phyloP scores from a whole-genome alignment of 2,329 filamentous ascomycete species.

The Aspergillus transmontanensis region DNA sequence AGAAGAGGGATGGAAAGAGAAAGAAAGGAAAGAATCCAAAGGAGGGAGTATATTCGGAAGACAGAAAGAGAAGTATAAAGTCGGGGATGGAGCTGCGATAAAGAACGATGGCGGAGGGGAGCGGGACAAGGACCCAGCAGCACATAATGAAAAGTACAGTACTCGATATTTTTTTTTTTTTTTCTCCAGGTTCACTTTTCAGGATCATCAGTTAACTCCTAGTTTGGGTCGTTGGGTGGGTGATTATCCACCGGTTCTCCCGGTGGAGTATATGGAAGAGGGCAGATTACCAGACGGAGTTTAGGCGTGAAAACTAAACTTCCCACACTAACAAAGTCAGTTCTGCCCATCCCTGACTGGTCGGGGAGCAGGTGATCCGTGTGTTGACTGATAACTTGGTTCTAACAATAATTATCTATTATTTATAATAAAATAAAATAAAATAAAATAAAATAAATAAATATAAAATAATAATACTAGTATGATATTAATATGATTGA shows the following conservation, averaged over 20 bases:
- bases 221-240: neutral
- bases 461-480: neutral
- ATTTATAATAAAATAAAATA: neutral
- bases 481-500: neutral
- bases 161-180: no score
- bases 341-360: constrained; percentile 2
- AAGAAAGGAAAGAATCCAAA: constrained; percentile 9
- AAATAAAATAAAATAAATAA: neutral
- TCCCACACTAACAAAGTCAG: constrained; percentile 1
- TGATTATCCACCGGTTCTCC: constrained; percentile 10
- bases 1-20: constrained; percentile 3
- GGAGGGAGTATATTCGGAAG: constrained; percentile 12
- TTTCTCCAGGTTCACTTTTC: constrained; percentile 5
- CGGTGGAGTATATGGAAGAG: constrained; percentile 1
- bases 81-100: constrained; percentile 1
- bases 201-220: neutral
- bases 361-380: constrained; percentile 6
- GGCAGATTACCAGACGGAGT: neutral
- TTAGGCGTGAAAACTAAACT: neutral
- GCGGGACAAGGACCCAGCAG: constrained; percentile 9
- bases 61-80: constrained; percentile 2
- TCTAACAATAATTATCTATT: neutral
- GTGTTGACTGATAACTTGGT: neutral
- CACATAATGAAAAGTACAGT: constrained; percentile 1
- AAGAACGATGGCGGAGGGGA: constrained; percentile 7